Evolutionary conservation across 2,329 filamentous ascomycete species (phyloP), one percentile per base, ranked within the genome.

Genomic region (Colletotrichum aenigma): DNA sequence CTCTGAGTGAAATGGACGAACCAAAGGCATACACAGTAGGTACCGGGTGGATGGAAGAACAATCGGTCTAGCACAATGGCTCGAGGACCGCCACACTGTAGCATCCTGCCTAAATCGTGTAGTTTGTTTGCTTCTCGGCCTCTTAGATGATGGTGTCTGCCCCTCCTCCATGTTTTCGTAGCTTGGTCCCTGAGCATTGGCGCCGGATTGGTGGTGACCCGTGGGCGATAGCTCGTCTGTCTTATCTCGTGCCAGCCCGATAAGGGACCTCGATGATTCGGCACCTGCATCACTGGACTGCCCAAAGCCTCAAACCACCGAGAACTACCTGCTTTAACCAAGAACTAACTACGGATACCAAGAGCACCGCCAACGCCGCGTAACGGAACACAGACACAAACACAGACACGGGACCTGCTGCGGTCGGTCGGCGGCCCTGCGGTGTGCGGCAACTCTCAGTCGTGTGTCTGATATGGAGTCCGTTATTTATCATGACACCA

Each of bases 321-420:
- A 48, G 24, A 61, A 30, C 16, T 52, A 48, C 38, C 18, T 48
- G 1, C n/a, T 52, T 52, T 21, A 24, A 52, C n/a, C 43, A 21
- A 48, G 43, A 18, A n/a, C 18, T 21, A 21, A 10, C 16, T 21
- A 52, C 16, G n/a, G 43, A n/a, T 16, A 30, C 30, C 43, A 65
- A 65, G 66, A 65, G 58, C 72, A 71, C 36, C 52, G 70, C 72
- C 69, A 28, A 30, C 38, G 64, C 43, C 43, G 64, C 73, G 55
- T 73, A 70, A 68, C 56, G n/a, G 5, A 48, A 55, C 65, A 28
- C 30, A 56, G 30, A 69, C 30, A 56, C 70, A 30, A 18, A 38
- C 32, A 70, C 66, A 56, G 30, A 64, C 65, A 73, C 56, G 56
- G 56, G 38, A 69, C 65, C 65, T 73, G 65, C 56, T 73, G 71